Conservation (phyloP, 164 flowering plant genomes). For the Taxillus chinensis region DNA sequence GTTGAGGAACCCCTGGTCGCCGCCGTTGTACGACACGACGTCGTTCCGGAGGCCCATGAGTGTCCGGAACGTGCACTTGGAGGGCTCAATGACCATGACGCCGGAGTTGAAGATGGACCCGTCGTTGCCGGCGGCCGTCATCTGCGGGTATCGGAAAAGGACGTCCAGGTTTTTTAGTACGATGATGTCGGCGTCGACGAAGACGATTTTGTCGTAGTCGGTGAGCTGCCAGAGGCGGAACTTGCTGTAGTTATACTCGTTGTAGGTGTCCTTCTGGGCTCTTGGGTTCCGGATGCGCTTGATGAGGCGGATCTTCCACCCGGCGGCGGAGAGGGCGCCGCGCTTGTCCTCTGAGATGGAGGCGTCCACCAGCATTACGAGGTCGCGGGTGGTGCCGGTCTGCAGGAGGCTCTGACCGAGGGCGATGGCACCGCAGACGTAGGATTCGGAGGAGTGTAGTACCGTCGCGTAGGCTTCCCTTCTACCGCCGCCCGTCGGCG, state of each 20-base stretch:
- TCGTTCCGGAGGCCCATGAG: slow-evolving; percentile 43
- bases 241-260: slow-evolving; percentile 94
- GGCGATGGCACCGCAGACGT: slow-evolving; percentile 90
- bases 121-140: slow-evolving; percentile 83
- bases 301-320: slow-evolving; percentile 74
- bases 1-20: slow-evolving; percentile 92
- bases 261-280: slow-evolving; percentile 64
- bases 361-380: slow-evolving; percentile 65
- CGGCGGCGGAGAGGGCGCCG: slow-evolving; percentile 51
- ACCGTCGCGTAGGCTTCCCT: slow-evolving; percentile 90
- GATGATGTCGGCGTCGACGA: slow-evolving; percentile 84
- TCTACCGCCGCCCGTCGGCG: too few relatives aligned
- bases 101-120: slow-evolving; percentile 83
- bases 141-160: slow-evolving; percentile 73
- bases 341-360: slow-evolving; percentile 55
- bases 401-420: slow-evolving; percentile 66
- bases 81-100: slow-evolving; percentile 87
- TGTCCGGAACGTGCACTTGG: slow-evolving; percentile 61
- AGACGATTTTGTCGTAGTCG: slow-evolving; percentile 70
- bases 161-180: slow-evolving; percentile 67
- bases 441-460: slow-evolving; percentile 75
- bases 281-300: slow-evolving; percentile 72
- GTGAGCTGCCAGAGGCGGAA: slow-evolving; percentile 92
- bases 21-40: slow-evolving; percentile 84
- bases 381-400: slow-evolving; percentile 75